These are phyloP conservation scores for Flaveria floridana DNA, from an alignment of 140 eudicot species.

Conservation along the genomic window DNA sequence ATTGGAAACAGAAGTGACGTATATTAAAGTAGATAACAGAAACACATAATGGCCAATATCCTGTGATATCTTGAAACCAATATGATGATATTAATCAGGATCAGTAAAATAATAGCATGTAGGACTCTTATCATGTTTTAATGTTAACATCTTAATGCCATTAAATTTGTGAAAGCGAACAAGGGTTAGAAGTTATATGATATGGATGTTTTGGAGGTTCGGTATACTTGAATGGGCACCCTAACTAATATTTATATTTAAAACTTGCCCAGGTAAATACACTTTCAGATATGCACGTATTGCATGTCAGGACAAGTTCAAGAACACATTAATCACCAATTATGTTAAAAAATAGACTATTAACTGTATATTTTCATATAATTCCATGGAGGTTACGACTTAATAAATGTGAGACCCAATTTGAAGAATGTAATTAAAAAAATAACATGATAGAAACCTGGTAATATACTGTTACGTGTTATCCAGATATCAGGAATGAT, in stretches of 20 bases:
- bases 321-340: constrained; percentile 6
- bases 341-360: not conserved
- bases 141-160: constrained; percentile 8
- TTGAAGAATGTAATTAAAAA: not conserved
- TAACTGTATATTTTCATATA: not conserved
- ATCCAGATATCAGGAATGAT: constrained; percentile 2
- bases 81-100: not conserved
- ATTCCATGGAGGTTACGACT: not conserved
- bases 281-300: constrained; percentile 8
- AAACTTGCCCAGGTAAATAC: constrained; percentile 11
- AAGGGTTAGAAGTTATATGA: not conserved
- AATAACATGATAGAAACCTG: constrained; percentile 1
- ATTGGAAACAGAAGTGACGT: not conserved
- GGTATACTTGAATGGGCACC: constrained; percentile 6
- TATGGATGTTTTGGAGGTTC: constrained; percentile 15
- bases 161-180: constrained; percentile 5
- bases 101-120: constrained; percentile 3
- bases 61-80: constrained; percentile 8
- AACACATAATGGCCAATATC: constrained; percentile 13
- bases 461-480: constrained; percentile 11
- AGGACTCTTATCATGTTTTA: constrained; percentile 13
- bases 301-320: not conserved
- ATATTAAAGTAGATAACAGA: not conserved
- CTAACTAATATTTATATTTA: not conserved
- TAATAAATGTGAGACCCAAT: constrained; percentile 19